Evolutionary conservation across 2,329 filamentous ascomycete genomes (phyloP).

Genomic region (Didymellaceae sp.): DNA sequence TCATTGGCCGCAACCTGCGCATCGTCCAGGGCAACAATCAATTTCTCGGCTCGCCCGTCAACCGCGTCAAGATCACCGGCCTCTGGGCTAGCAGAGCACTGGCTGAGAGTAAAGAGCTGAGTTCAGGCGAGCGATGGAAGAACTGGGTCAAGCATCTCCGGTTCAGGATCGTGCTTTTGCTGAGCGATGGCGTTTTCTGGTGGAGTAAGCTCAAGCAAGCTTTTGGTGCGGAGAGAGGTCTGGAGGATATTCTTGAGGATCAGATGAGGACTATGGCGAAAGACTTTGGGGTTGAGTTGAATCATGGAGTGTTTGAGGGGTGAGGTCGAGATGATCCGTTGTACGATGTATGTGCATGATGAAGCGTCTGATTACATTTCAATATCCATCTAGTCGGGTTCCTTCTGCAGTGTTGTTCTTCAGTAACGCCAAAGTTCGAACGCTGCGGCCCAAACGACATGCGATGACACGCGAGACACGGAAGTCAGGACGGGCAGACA

Average conservation of each 20-base stretch:
- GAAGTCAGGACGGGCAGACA: too few species aligned
- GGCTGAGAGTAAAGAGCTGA: conserved; percentile 74
- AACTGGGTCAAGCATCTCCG: conserved; percentile 79
- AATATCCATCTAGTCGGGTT: too few species aligned
- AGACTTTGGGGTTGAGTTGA: conserved; percentile 89
- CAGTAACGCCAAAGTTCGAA: too few species aligned
- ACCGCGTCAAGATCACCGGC: conserved; percentile 92
- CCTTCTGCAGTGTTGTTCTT: too few species aligned
- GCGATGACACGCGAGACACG: too few species aligned
- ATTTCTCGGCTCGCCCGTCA: conserved; percentile 85
- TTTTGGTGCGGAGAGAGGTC: conserved; percentile 77
- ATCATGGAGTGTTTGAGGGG: conserved; percentile 88
- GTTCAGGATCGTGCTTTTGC: conserved; percentile 79
- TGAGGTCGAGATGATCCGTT: too few species aligned
- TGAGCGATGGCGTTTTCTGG: conserved; percentile 83
- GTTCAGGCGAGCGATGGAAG: conserved; percentile 65
- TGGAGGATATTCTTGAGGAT: conserved; percentile 93
- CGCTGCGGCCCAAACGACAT: too few species aligned
- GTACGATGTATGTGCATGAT: too few species aligned
- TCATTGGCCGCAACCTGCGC: conserved; percentile 88
- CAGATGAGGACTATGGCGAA: conserved; percentile 87
- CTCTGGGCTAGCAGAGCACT: conserved; percentile 86
- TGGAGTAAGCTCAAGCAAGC: conserved; percentile 78
- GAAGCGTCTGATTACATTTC: too few species aligned
- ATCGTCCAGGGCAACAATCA: conserved; percentile 96